Evolutionary conservation across 176 grass and related monocot genomes (phyloP).

Genomic region (Lolium rigidum): DNA sequence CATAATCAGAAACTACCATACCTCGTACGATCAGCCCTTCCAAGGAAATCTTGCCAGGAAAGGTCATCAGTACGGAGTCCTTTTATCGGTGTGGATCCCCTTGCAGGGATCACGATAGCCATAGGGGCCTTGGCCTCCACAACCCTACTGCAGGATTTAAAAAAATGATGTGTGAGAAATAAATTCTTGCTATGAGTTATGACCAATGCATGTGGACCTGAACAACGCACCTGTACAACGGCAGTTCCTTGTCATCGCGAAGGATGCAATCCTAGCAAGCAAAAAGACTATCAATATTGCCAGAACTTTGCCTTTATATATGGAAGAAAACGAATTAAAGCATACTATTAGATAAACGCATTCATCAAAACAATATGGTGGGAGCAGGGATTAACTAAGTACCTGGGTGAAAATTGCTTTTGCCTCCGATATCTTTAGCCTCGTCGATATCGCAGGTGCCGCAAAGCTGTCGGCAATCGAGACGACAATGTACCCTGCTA

Average conservation of each 20-base stretch:
- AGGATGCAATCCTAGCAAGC: conserved; percentile 83
- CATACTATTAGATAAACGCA: background rate
- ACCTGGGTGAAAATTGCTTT: conserved; percentile 99
- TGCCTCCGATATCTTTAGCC: conserved; percentile 86
- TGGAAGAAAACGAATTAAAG: no score
- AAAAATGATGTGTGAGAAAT: conserved; percentile 45
- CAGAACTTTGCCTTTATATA: background rate
- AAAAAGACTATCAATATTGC: conserved; percentile 35
- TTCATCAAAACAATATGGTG: conserved; percentile 11
- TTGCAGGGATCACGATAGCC: conserved; percentile 83
- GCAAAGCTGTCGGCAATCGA: conserved; percentile 99
- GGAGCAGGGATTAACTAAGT: conserved; percentile 7
- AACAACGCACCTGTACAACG: conserved; percentile 76
- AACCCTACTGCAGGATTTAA: conserved; percentile 75
- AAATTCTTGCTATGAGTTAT: conserved; percentile 24
- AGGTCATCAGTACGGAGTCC: conserved; percentile 71
- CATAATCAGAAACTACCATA: conserved; percentile 48
- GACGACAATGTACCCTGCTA: conserved; percentile 85
- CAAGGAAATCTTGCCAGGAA: conserved; percentile 91
- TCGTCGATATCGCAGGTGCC: conserved; percentile 73
- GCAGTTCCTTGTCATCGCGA: conserved; percentile 88
- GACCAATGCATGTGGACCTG: background rate
- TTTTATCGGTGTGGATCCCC: conserved; percentile 53
- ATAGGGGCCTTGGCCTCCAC: conserved; percentile 80
- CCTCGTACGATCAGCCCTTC: conserved; percentile 55